Percentiles rank a stretch among this genome's conserved stretches.
Conservation (phyloP, 176 grass and related monocot genomes). For the Lolium perenne region DNA sequence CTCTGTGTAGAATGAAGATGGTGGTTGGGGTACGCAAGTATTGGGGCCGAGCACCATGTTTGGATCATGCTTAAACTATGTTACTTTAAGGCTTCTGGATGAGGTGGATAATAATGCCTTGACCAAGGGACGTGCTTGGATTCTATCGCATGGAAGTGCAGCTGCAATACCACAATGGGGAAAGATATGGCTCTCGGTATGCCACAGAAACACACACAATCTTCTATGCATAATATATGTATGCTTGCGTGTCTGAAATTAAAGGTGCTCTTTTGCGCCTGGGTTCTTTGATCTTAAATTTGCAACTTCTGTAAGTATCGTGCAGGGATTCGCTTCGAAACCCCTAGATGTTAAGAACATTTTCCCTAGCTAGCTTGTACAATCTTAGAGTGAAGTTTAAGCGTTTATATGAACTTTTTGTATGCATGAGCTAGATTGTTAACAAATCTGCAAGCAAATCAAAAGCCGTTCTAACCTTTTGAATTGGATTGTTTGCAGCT, state of each 20-base stretch:
- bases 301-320: background rate
- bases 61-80: conserved; percentile 50
- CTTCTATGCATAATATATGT: background rate
- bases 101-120: conserved; percentile 15
- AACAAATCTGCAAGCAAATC: background rate
- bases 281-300: background rate
- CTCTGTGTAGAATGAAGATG: conserved; percentile 47
- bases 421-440: background rate
- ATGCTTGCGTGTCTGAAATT: background rate
- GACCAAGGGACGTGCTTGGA: conserved; percentile 34
- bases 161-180: conserved; percentile 50
- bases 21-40: conserved; percentile 47
- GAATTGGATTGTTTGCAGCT: background rate
- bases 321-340: background rate
- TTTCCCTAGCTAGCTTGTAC: background rate
- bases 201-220: background rate
- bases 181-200: conserved; percentile 64
- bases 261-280: background rate
- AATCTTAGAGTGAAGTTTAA: background rate
- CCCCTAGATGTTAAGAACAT: background rate
- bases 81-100: conserved; percentile 45
- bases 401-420: background rate
- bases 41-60: conserved; percentile 46
- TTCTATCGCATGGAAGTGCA: conserved; percentile 40
- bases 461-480: background rate